Percentiles rank a stretch among this genome's conserved stretches.
Conservation (phyloP, 108 stramenopile species). For the Schizochytrium sp. region DNA sequence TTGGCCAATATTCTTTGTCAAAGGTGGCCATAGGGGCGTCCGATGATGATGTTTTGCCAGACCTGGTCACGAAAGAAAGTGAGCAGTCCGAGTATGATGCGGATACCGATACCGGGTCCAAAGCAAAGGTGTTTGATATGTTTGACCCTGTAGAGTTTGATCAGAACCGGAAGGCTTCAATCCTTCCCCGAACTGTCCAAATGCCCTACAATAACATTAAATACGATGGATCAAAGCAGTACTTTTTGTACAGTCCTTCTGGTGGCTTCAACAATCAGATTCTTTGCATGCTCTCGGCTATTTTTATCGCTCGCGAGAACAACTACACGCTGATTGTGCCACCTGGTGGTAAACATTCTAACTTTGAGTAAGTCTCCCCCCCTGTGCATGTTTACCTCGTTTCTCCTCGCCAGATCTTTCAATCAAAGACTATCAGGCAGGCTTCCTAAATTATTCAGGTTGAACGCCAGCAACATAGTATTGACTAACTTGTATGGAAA, state of each 20-base stretch:
- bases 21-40: neutral
- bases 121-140: neutral
- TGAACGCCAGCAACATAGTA: no score
- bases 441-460: no score
- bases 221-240: constrained; percentile 22
- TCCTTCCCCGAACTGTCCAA: neutral
- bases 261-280: constrained; percentile 55
- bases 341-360: constrained; percentile 41
- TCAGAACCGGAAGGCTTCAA: neutral
- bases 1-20: neutral
- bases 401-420: neutral
- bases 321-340: constrained; percentile 53
- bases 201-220: constrained; percentile 12
- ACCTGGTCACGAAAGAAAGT: no score
- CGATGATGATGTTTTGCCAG: no score
- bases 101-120: neutral
- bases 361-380: neutral
- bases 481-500: no score
- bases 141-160: constrained; percentile 10
- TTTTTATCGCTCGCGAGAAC: neutral
- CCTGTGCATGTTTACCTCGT: neutral
- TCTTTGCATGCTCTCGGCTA: constrained; percentile 31
- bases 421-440: no score
- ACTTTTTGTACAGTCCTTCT: constrained; percentile 21
- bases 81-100: neutral